Base-by-base conservation (phyloP, 352 stramenopile genomes). In the Globisporangium splendens region DNA sequence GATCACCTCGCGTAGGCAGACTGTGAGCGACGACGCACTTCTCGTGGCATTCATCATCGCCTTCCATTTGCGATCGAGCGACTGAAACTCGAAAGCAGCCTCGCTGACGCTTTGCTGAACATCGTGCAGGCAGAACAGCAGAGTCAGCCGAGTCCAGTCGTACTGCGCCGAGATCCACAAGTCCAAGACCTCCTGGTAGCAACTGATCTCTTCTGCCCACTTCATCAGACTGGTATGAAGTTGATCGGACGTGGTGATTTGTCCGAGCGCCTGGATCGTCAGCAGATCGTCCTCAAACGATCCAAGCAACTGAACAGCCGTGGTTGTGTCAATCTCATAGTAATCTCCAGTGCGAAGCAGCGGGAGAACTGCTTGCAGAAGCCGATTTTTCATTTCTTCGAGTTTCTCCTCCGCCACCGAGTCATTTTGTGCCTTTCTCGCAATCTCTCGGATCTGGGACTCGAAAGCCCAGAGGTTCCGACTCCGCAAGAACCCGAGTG, bases 1-100 rank as follows among this genome's bases (percentile, higher is more conserved):
- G 49, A 86, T 79, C 14, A 89, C 69, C 59, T 91, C 79, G 8
- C 69, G 66, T 7, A 91, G 64, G 51, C 78, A 91, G 17, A 77
- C 65, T 1, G 69, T 68, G 6, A 91, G 60, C 21, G 69, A 83
- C 2, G 75, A 78, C 0, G 75, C 71, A 0, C 64, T 70, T 59
- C 76, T 81, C 0, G 73, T 72, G 31, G 77, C 61, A 8, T 74
- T 66, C 79, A 91, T 91, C 73, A 87, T 86, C 0, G 71, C 68
- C 54, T 70, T 72, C 81, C 81, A 91, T 44, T 91, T 91, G 6
- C 81, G 79, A 47, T 84, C 75, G 12, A 89, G 54, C 1, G 70
- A 65, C 54, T 87, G 75, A 33, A 88, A 91, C 46, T 87, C 77
- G 38, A 78, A 79, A 1, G 69, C 73, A 0, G 79, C 75, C 18